These are phyloP conservation scores for Cercis canadensis DNA, from an alignment of 306 rosid species.

Conservation along the genomic window DNA sequence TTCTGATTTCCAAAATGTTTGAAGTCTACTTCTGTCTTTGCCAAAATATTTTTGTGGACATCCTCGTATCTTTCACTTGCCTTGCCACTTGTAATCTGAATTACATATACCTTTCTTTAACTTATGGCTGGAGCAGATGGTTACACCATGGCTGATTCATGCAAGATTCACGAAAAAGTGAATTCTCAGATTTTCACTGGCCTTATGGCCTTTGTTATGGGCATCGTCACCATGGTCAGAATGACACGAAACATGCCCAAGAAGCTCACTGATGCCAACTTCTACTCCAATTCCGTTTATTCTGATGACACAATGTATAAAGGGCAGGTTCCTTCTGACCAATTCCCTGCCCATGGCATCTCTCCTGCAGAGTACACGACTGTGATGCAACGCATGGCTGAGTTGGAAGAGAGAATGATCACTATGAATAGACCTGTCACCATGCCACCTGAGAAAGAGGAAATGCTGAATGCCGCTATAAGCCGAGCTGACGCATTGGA, in stretches of 20 bases:
- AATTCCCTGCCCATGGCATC: constrained; percentile 45
- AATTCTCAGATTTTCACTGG: constrained; percentile 65
- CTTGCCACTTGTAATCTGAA: constrained; percentile 20
- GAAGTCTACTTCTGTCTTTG: neutral
- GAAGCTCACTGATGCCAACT: constrained; percentile 76
- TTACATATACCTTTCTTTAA: neutral
- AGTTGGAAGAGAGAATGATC: constrained; percentile 67
- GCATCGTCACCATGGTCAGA: constrained; percentile 75
- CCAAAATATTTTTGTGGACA: constrained; percentile 3
- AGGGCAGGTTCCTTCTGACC: constrained; percentile 32
- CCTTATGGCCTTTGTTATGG: constrained; percentile 79
- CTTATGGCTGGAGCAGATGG: constrained; percentile 39
- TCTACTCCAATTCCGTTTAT: constrained; percentile 62
- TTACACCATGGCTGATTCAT: constrained; percentile 41
- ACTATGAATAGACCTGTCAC: constrained; percentile 50
- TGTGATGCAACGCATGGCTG: constrained; percentile 85
- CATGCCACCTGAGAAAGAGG: constrained; percentile 79
- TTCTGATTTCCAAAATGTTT: neutral
- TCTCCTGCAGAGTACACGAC: constrained; percentile 24
- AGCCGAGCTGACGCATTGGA: constrained; percentile 67
- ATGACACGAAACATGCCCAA: constrained; percentile 77
- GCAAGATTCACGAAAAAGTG: constrained; percentile 55
- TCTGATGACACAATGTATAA: constrained; percentile 39
- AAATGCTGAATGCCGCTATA: constrained; percentile 61
- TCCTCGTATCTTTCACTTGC: neutral